phyloP scores from a whole-genome alignment of 208 protist genomes.

The Acanthamoeba healyi region DNA sequence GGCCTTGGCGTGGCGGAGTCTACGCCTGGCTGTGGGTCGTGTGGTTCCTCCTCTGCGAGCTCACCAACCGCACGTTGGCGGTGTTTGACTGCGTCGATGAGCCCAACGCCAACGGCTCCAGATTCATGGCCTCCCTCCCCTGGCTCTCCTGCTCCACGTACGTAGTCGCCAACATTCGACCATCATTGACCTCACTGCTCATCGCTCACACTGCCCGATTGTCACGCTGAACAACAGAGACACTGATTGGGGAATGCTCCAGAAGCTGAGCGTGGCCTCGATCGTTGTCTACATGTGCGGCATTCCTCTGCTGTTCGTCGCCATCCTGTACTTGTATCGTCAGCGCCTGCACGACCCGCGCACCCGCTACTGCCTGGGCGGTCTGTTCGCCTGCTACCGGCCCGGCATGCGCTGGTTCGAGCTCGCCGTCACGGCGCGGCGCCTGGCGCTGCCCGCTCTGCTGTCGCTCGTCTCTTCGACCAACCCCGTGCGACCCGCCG shows the following conservation, averaged over 20 bases:
- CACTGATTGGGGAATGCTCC: not conserved
- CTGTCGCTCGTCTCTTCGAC: not conserved
- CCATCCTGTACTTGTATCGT: not conserved
- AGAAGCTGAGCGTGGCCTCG: not conserved
- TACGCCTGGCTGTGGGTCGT: not conserved
- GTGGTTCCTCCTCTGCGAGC: not conserved
- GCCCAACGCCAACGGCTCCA: too few species aligned
- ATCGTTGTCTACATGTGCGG: not conserved
- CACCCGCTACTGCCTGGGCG: not conserved
- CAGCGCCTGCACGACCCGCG: not conserved
- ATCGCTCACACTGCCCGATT: not conserved
- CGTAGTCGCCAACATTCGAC: not conserved
- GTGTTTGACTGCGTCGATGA: conserved; percentile 4
- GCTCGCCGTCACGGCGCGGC: not conserved
- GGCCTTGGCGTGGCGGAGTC: not conserved
- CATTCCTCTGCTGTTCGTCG: not conserved
- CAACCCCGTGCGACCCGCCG: not conserved
- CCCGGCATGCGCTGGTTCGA: not conserved
- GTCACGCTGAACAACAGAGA: not conserved
- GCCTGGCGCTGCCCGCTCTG: not conserved
- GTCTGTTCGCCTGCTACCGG: not conserved
- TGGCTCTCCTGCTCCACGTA: not conserved
- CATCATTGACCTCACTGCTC: not conserved
- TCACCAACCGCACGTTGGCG: not conserved
- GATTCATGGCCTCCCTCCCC: not conserved